These are phyloP conservation scores for Colletotrichum limetticola DNA, from an alignment of 2,329 filamentous ascomycete species.

Conservation along the genomic window DNA sequence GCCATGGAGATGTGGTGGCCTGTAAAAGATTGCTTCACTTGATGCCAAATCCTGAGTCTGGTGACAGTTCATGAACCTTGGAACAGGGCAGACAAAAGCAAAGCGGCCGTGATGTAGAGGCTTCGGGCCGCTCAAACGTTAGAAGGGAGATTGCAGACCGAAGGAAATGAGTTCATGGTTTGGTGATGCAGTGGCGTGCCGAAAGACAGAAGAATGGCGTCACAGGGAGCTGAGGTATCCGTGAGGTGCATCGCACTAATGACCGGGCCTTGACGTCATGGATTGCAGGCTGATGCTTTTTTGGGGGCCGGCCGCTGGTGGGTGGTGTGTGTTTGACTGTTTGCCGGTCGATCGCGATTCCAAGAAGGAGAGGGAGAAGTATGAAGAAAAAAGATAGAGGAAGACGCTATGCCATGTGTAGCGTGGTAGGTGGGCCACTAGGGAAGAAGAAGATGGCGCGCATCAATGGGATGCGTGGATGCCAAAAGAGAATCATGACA, in stretches of 20 bases:
- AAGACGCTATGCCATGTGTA: neutral
- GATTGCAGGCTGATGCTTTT: constrained; percentile 10
- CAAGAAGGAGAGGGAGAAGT: neutral
- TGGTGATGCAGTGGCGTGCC: constrained; percentile 34
- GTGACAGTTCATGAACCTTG: neutral
- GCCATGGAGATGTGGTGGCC: neutral
- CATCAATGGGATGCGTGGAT: no score
- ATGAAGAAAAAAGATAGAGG: neutral
- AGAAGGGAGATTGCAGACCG: constrained; percentile 5
- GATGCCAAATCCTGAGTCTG: neutral
- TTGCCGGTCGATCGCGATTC: constrained; percentile 20
- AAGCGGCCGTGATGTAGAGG: neutral
- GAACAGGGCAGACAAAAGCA: neutral
- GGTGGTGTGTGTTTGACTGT: neutral
- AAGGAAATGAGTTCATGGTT: neutral
- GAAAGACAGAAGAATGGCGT: constrained; percentile 28
- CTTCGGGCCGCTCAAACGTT: neutral
- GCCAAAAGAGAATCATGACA: neutral
- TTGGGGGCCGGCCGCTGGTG: neutral
- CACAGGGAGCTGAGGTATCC: constrained; percentile 14
- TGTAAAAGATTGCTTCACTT: neutral
- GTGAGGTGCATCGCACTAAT: constrained; percentile 22
- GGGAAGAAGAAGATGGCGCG: neutral
- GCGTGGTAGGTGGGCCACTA: neutral
- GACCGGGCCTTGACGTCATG: constrained; percentile 32